phyloP scores from a whole-genome alignment of 176 grass and related monocot species.

The Typha latifolia region DNA sequence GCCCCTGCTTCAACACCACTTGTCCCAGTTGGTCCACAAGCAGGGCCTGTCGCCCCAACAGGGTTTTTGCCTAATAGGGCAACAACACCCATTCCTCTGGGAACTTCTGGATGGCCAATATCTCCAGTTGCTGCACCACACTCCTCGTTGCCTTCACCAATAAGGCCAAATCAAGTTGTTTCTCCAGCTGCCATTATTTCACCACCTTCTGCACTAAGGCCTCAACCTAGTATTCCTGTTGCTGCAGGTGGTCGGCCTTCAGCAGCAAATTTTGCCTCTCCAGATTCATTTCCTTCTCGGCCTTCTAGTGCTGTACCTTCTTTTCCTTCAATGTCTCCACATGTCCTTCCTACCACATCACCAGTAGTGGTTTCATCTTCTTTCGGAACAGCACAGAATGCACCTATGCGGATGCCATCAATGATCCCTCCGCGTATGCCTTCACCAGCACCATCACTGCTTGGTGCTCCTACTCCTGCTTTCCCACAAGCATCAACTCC shows the following conservation, averaged over 20 bases:
- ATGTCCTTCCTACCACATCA: constrained; percentile 17
- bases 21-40: constrained; percentile 21
- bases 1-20: constrained; percentile 2
- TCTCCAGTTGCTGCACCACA: constrained; percentile 15
- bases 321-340: constrained; percentile 27
- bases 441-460: constrained; percentile 9
- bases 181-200: constrained; percentile 29
- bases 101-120: constrained; percentile 34
- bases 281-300: constrained; percentile 30
- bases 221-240: constrained; percentile 27
- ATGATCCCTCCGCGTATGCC: constrained; percentile 6
- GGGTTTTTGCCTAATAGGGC: constrained; percentile 29
- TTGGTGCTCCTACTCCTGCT: constrained; percentile 3
- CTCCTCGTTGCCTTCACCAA: constrained; percentile 9
- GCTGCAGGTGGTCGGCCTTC: constrained; percentile 17
- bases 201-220: constrained; percentile 14
- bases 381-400: constrained; percentile 13
- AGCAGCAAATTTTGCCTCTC: constrained; percentile 26
- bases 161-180: constrained; percentile 21
- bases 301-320: constrained; percentile 13
- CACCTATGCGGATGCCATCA: constrained; percentile 11
- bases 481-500: neutral
- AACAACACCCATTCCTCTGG: too few species aligned
- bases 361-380: constrained; percentile 22
- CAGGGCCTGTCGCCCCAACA: constrained; percentile 3